A percentile compares a stretch with the other conserved stretches of the same genome.
Conservation (phyloP, 1,284 basidiomycete species). For the Pisolithus thermaeus region DNA sequence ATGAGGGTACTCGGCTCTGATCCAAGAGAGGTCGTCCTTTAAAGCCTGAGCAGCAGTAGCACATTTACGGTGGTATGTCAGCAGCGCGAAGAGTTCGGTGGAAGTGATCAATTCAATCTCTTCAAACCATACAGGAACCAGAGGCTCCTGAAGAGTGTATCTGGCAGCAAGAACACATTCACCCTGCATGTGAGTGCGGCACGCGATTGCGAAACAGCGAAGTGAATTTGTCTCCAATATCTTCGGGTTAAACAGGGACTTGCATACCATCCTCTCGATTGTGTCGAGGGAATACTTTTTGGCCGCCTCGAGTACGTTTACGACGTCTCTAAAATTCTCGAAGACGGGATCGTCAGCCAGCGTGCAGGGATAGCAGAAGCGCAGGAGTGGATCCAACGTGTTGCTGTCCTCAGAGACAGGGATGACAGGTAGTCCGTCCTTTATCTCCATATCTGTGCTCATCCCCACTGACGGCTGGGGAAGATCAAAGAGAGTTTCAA, state of each 20-base stretch:
- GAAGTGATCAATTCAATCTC: constrained; percentile 15
- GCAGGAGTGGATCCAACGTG: constrained; percentile 8
- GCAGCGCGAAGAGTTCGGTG: constrained; percentile 11
- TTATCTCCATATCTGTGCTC: constrained; percentile 4
- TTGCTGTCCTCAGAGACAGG: constrained; percentile 10
- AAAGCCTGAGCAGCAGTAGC: constrained; percentile 9
- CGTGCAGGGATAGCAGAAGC: too few species aligned
- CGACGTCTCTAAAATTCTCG: too few species aligned
- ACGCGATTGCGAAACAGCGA: constrained; percentile 15
- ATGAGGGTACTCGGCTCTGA: constrained; percentile 13
- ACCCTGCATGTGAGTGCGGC: constrained; percentile 2
- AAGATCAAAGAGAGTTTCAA: too few species aligned
- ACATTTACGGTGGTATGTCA: constrained; percentile 19
- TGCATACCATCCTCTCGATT: constrained; percentile 12
- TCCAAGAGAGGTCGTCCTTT: constrained; percentile 14
- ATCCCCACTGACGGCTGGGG: too few species aligned
- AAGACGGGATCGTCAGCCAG: too few species aligned
- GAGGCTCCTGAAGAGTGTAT: constrained; percentile 11
- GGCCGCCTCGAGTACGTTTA: too few species aligned
- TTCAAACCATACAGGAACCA: constrained; percentile 12
- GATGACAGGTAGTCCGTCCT: constrained; percentile 16
- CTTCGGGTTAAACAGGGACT: constrained; percentile 10
- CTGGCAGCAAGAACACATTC: constrained; percentile 14
- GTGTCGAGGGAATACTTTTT: too few species aligned
- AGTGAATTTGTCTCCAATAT: constrained; percentile 14